Conservation (phyloP, 805 yeast species). For the Limtongozyma cylindracea region DNA sequence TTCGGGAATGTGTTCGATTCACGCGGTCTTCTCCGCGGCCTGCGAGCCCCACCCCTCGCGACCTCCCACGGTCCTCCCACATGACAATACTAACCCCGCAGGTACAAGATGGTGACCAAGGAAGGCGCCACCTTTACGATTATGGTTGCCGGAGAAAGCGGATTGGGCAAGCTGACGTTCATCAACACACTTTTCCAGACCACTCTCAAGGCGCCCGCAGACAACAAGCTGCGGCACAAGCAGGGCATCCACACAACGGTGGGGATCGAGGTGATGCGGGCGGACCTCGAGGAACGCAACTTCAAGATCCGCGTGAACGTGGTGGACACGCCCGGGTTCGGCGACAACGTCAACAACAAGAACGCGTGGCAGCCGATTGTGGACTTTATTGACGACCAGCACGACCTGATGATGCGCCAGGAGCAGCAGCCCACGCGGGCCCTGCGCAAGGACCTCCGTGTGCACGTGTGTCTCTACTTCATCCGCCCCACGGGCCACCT, state of each 20-base stretch:
- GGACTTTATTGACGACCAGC: slow-evolving; percentile 82
- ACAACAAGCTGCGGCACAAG: slow-evolving; percentile 26
- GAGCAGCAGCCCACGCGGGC: slow-evolving; percentile 73
- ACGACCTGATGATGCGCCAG: slow-evolving; percentile 69
- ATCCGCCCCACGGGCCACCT: slow-evolving; percentile 83
- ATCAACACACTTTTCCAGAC: slow-evolving; percentile 70
- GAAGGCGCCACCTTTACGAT: slow-evolving; percentile 58
- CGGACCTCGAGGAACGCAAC: slow-evolving; percentile 66
- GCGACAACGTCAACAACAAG: slow-evolving; percentile 69
- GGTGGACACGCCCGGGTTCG: slow-evolving; percentile 87
- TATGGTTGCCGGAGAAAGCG: slow-evolving; percentile 81
- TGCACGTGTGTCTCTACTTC: slow-evolving; percentile 76
- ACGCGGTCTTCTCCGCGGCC: slow-evolving; percentile 1
- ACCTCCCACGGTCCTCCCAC: neutral
- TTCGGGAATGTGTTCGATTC: neutral
- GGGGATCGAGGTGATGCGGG: slow-evolving; percentile 55
- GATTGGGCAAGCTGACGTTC: slow-evolving; percentile 82
- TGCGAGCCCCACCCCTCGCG: slow-evolving; percentile 1
- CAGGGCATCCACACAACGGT: slow-evolving; percentile 35
- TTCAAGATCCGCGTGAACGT: slow-evolving; percentile 55
- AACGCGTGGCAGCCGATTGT: slow-evolving; percentile 72
- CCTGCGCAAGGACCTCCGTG: slow-evolving; percentile 53
- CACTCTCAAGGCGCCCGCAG: slow-evolving; percentile 31
- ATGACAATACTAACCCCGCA: slow-evolving; percentile 1
- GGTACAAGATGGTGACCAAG: slow-evolving; percentile 52